phyloP scores from a whole-genome alignment of 495 filamentous ascomycete species.

The Parathielavia appendiculata region DNA sequence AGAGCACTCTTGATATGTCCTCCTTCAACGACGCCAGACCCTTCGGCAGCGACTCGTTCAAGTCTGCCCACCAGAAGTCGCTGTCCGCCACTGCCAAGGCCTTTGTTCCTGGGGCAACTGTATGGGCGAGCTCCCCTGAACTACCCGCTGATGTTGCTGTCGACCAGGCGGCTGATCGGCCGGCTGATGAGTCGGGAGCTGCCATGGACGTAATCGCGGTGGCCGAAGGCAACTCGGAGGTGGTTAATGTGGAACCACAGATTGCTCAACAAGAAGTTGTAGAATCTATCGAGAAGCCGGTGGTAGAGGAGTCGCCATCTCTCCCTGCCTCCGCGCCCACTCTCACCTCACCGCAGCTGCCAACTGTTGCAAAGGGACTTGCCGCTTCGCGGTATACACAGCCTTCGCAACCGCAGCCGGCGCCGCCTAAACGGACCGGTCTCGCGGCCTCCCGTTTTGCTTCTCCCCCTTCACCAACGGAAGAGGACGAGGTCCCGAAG shows the following conservation, averaged over 20 bases:
- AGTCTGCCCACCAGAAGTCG: slow-evolving; percentile 49
- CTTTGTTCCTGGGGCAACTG: slow-evolving; percentile 56
- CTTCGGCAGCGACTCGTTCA: slow-evolving; percentile 35
- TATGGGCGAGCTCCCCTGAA: slow-evolving; percentile 34
- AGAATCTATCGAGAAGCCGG: slow-evolving; percentile 18
- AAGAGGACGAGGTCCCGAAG: slow-evolving; percentile 20
- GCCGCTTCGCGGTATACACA: slow-evolving; percentile 40
- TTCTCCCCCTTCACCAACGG: slow-evolving; percentile 17
- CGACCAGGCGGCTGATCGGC: slow-evolving; percentile 30
- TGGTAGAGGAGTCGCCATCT: slow-evolving; percentile 6
- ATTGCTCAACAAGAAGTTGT: slow-evolving; percentile 5
- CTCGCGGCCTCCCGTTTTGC: slow-evolving; percentile 36
- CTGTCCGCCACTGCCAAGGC: slow-evolving; percentile 64
- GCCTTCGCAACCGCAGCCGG: slow-evolving; percentile 29
- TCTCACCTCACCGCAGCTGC: not conserved
- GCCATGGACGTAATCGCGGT: slow-evolving; percentile 25
- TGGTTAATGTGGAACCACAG: slow-evolving; percentile 3
- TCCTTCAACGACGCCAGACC: slow-evolving; percentile 41
- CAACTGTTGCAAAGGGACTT: slow-evolving; percentile 31
- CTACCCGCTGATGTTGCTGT: slow-evolving; percentile 38
- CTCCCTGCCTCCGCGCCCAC: not conserved
- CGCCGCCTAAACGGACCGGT: slow-evolving; percentile 31
- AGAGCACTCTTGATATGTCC: slow-evolving; percentile 32
- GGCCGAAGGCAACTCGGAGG: slow-evolving; percentile 2
- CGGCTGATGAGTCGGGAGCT: slow-evolving; percentile 28